Evolutionary conservation across 2,329 filamentous ascomycete genomes (phyloP), one percentile per base, ranked within the genome.

Genomic region (Aspergillus calidoustus): DNA sequence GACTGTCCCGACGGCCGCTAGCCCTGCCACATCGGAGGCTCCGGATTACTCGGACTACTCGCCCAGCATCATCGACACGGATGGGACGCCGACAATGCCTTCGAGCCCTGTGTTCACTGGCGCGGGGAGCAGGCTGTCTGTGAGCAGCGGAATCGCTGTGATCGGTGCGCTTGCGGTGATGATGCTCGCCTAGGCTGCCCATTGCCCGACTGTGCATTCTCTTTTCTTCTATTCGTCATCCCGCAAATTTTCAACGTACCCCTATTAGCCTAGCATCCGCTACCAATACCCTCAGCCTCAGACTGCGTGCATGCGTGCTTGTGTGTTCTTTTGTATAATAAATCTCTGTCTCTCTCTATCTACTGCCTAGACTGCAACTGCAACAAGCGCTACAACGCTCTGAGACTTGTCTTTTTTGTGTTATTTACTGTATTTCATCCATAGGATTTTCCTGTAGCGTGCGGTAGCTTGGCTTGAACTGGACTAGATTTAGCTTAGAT

Each of bases 101-200:
- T 46, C 54, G 7, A 63, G 55, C 9, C 64, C 70, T 15, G 53
- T 71, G 2, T 72, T 72, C 60, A 74, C 71, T 3, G 69, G 67
- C 5, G 65, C 64, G 15, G 71, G 68, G 3, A 64, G 57, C 43
- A 68, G 51, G 38, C 11, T 71, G 34, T 63, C 66, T 8, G 49
- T 69, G 25, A 7, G 25, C 13, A 60, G 65, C 13, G 30, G 61
- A 17, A 49, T 66, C 4, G 49, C 64, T 19, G 22, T 73, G 15
- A 9, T 66, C 17, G 64, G 63, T 19, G 66, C 64, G 4, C 22
- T 69, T 2, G 56, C 51, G n/a, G 15, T 72, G 46, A 64, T 63
- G 1, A 17, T 71, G 51, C 50, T 72, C 7, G 15, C 22, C 34
- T 41, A 41, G 34, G 13, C 34, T 41, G 34, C 34, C 34, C 1